Evolutionary conservation across 2,329 filamentous ascomycete species (phyloP), one percentile per base, ranked within the genome.

Genomic region (Delphinella strobiligena): DNA sequence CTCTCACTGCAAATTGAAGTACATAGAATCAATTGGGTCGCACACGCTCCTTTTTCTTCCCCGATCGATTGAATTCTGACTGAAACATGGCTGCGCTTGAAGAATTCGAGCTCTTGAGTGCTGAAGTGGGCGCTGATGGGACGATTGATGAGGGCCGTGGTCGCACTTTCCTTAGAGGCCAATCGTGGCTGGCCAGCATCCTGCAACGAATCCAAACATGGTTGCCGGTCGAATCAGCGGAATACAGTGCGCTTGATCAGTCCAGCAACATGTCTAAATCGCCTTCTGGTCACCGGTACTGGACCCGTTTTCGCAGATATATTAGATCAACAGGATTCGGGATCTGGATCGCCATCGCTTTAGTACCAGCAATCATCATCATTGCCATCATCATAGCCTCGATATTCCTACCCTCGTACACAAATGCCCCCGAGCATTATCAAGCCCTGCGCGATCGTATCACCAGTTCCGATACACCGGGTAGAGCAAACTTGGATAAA

Each of bases 371-470:
- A 22, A 11, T 40, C 10, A 33, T 33, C 33, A 36, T 41, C 16
- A 5, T 33, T 5, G 9, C 51, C 14, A 53, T 70, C 4, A 52
- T 67, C 14, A 43, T 70, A 16, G 50, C 69, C 31, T 63, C 61
- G 33, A 54, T 69, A 15, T 65, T 75, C 49, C 62, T 66, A 34
- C 73, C 74, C 5, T 75, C 72, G 3, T 77, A 77, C 52, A 73
- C 72, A 2, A 56, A 62, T 42, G 64, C 61, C 12, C 74, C 74
- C 4, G 47, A 61, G 7, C 72, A 74, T 51, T 77, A 77, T 49
- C 43, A 58, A 31, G 56, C 59, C 36, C 51, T 67, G 8, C 60
- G 58, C n/a, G 44, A 57, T 38, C 54, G 56, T 7, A 54, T 60
- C 1, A 43, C 53, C 7, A 45, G 45, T 3, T 48, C 47, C 15